Evolutionary conservation across 257 asterid species (phyloP).

Genomic region (Verbena officinalis): DNA sequence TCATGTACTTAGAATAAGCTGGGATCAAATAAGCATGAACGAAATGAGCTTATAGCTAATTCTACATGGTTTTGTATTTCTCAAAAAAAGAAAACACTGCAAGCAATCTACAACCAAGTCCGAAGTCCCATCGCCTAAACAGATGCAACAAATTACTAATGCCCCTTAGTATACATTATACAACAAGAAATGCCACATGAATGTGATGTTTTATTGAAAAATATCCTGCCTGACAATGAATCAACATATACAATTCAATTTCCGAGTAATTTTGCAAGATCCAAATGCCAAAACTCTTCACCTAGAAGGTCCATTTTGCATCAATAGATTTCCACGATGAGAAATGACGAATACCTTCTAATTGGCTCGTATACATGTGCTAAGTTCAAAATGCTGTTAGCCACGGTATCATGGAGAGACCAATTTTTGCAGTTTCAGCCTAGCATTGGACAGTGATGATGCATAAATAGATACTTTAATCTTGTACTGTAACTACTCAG

Average conservation of each 20-base stretch:
- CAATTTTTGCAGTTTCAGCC: constrained; percentile 23
- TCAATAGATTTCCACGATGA: background rate
- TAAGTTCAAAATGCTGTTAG: background rate
- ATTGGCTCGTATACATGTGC: constrained; percentile 9
- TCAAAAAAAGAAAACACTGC: background rate
- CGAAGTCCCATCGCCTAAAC: background rate
- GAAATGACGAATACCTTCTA: constrained; percentile 13
- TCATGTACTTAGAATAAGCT: background rate
- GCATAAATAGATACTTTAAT: constrained; percentile 13
- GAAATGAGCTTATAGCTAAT: background rate
- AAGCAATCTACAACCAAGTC: background rate
- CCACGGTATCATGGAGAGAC: background rate
- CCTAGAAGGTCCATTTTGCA: constrained; percentile 15
- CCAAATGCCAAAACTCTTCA: constrained; percentile 5
- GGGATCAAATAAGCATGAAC: background rate
- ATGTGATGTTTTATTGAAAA: constrained; percentile 1
- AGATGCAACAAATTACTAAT: background rate
- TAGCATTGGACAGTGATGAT: background rate
- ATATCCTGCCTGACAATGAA: background rate
- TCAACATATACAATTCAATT: constrained; percentile 19
- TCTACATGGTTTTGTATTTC: background rate
- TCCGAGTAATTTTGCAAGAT: constrained; percentile 31
- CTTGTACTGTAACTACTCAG: constrained; percentile 12
- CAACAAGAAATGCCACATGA: background rate
- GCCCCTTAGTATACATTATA: background rate